Evolutionary conservation across 2,329 filamentous ascomycete genomes (phyloP), one percentile per base, ranked within the genome.

Genomic region (Alternaria brassicae): DNA sequence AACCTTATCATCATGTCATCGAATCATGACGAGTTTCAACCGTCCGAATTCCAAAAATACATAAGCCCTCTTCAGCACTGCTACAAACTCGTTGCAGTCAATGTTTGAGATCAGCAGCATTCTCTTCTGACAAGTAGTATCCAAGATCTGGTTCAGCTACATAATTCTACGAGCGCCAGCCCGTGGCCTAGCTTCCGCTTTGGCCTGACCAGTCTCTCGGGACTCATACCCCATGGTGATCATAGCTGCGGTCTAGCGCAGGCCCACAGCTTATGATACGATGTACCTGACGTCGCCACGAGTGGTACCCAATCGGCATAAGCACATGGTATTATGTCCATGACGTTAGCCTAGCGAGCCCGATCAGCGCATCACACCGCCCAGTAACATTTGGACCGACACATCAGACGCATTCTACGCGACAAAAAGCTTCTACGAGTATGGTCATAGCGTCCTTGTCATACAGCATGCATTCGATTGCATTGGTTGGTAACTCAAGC

Each of bases 361-460:
- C 61, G 50, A 54, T 53, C 50, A 50, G 47, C 42, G 48, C 52
- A 47, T 60, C 61, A 64, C 57, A 60, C 65, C 61, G 58, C 61
- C 59, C 58, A 54, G 51, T 48, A 55, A 52, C 45, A 52, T 49
- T 61, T 64, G 55, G 58, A 60, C 58, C 62, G 60, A 51, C 50
- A 58, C 47, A 56, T 66, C 62, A 63, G 67, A 67, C 45, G 52
- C 37, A 45, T 59, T 62, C 54, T 58, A 58, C 65, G 59, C 60
- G 59, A 67, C 60, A 60, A 34, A 64, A 69, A 65, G 65, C 65
- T 67, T 69, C 58, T 61, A 65, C 62, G 51, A 50, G 57, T 60
- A 59, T 56, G 56, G 28, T 40, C 61, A 45, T 47, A 55, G 55
- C 61, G 60, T 53, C 60, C 58, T 50, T 45, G 51, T 50, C 36